phyloP scores from a whole-genome alignment of 1,284 basidiomycete genomes.

The Dichomitus squalens region DNA sequence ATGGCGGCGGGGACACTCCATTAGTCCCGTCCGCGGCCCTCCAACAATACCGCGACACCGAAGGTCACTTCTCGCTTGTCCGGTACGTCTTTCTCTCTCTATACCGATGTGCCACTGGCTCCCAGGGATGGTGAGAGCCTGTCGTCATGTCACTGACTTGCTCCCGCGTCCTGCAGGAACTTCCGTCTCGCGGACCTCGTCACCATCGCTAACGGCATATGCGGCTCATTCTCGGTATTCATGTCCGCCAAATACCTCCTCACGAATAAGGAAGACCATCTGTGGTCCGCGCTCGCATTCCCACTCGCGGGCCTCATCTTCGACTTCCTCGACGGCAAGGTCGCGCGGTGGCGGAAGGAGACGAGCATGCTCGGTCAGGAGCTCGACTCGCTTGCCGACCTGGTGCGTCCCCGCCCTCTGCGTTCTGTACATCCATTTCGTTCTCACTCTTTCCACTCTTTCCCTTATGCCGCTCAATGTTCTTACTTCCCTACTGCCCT shows the following conservation, averaged over 20 bases:
- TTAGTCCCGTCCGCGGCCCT: constrained; percentile 48
- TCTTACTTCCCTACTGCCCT: background rate
- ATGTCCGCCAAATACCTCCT: constrained; percentile 89
- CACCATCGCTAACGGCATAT: constrained; percentile 99
- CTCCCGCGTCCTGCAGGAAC: constrained; percentile 63
- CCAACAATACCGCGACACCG: constrained; percentile 85
- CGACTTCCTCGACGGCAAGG: constrained; percentile 97
- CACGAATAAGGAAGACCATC: constrained; percentile 78
- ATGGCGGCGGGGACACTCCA: constrained; percentile 14
- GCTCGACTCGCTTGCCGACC: constrained; percentile 94
- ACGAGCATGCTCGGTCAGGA: constrained; percentile 98
- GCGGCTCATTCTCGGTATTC: constrained; percentile 95
- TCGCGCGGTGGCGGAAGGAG: constrained; percentile 95
- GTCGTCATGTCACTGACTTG: background rate
- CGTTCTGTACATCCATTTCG: constrained; percentile 7
- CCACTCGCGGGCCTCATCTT: constrained; percentile 97
- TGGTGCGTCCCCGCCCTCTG: constrained; percentile 54
- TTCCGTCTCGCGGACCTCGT: constrained; percentile 98
- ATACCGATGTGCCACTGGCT: background rate
- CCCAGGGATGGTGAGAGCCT: background rate
- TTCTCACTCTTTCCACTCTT: constrained; percentile 7
- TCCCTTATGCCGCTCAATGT: constrained; percentile 10
- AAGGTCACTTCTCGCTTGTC: constrained; percentile 95
- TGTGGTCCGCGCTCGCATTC: constrained; percentile 86
- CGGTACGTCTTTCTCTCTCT: constrained; percentile 53